Conservation (phyloP, 2,329 filamentous ascomycete species). For the Coniochaeta ligniaria region DNA sequence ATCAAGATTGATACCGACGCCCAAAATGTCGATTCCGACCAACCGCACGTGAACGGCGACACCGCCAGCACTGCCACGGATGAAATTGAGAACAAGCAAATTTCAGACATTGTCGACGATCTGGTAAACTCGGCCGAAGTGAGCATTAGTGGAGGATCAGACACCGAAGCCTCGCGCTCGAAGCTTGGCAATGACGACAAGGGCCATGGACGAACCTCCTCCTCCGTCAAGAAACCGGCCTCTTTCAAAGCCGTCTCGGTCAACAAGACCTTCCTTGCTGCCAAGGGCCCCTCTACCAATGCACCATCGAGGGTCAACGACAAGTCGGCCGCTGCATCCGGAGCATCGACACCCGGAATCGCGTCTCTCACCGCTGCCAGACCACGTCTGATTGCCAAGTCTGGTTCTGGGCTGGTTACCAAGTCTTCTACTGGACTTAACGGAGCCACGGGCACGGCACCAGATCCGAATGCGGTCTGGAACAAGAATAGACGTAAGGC, state of each 20-base stretch:
- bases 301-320: slow-evolving; percentile 42
- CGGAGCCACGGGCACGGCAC: slow-evolving; percentile 54
- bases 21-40: slow-evolving; percentile 39
- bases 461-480: slow-evolving; percentile 73
- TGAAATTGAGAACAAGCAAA: slow-evolving; percentile 50
- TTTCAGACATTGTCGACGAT: slow-evolving; percentile 50
- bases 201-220: slow-evolving; percentile 49
- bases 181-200: slow-evolving; percentile 50
- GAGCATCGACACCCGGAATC: slow-evolving; percentile 34
- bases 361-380: slow-evolving; percentile 43
- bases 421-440: slow-evolving; percentile 37
- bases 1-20: slow-evolving; percentile 28
- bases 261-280: slow-evolving; percentile 75
- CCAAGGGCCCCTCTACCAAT: slow-evolving; percentile 48
- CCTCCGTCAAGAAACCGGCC: slow-evolving; percentile 64
- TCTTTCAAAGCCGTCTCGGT: slow-evolving; percentile 82
- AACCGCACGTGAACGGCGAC: slow-evolving; percentile 41
- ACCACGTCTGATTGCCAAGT: slow-evolving; percentile 70
- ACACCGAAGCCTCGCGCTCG: slow-evolving; percentile 63
- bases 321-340: slow-evolving; percentile 39
- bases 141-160: slow-evolving; percentile 67
- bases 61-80: slow-evolving; percentile 28
- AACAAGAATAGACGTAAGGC: slow-evolving; percentile 78
- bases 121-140: slow-evolving; percentile 56
- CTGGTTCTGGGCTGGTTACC: slow-evolving; percentile 49